Base-by-base conservation (phyloP, 2,329 filamentous ascomycete genomes). In the Metarhizium brunneum region DNA sequence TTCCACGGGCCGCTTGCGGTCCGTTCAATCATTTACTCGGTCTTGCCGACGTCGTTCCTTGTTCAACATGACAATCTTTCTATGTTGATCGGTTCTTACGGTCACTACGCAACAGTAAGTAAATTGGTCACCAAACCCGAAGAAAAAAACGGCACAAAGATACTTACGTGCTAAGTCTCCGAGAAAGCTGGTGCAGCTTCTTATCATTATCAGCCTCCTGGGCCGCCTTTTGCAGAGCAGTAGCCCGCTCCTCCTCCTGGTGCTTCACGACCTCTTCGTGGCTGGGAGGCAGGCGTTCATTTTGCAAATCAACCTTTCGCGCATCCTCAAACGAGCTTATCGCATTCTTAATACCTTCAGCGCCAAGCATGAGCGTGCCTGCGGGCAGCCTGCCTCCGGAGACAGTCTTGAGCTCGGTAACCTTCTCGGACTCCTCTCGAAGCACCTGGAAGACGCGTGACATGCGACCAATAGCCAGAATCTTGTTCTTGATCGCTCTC, bases 401-500 rank as follows among this genome's bases (percentile, higher is more conserved):
- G 48, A 92, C 92, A 49, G 92, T 97, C 83, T 99, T 99, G 71
- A 99, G 84, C 73, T 99, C 94, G 43, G 92, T 96, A 56, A 99
- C 92, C 65, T 88, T 85, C 77, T 99, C 94, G 2, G 92, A 95
- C 73, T 99, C 94, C 74, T 99, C 94, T 66, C 94, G 90, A 64
- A 99, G 75, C 52, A 99, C 94, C 71, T 99, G 94, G 86, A 99
- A 99, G 58, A 99, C 94, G 65, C 94, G 89, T 42, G 94, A 97
- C 61, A 99, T 80, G 63, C 94, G 90, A 35, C 94, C 94, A 66
- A 99, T 99, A 58, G 94, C 94, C 64, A 99, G 77, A 68, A 99
- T 97, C 80, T 99, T 99, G 85, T 99, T 99, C 81, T 97, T 97
- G 82, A 99, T 96, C 3, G 92, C 92, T 49, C 92, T 86, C 66